These are phyloP conservation scores for Colletotrichum sp. DNA, from an alignment of 2,329 filamentous ascomycete species.

Conservation along the genomic window DNA sequence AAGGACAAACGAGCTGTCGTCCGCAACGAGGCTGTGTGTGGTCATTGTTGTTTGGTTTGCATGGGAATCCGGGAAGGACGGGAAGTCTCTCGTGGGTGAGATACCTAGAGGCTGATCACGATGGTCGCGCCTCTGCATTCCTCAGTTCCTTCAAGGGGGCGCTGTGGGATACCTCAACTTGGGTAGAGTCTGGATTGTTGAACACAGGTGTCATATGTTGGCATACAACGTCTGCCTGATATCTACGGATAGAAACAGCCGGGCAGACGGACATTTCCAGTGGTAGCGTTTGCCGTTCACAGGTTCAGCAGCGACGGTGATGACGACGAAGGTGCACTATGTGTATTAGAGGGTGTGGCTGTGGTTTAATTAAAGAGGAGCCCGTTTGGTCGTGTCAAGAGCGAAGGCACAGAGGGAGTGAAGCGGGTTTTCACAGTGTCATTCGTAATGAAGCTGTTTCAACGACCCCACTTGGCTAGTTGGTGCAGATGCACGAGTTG, in stretches of 20 bases:
- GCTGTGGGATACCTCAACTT: not conserved
- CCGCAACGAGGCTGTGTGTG: not conserved
- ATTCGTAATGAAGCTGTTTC: constrained; percentile 22
- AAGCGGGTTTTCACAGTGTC: not conserved
- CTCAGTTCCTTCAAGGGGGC: not conserved
- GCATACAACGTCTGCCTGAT: not conserved
- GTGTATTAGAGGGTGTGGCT: constrained; percentile 7
- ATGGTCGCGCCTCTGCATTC: not conserved
- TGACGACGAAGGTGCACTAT: not conserved
- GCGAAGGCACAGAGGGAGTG: not conserved
- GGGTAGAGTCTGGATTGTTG: not conserved
- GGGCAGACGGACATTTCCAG: not conserved
- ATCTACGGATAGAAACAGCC: not conserved
- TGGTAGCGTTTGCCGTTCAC: not conserved
- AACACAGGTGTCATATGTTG: not conserved
- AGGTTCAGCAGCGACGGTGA: not conserved
- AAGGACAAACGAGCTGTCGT: not conserved
- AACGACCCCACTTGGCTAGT: constrained; percentile 15
- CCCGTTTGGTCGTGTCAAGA: constrained; percentile 1
- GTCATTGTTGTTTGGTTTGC: not conserved
- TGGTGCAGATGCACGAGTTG: not conserved
- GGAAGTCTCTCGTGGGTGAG: not conserved
- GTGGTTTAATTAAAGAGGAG: constrained; percentile 13
- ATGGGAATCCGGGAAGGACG: not conserved
- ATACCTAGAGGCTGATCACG: not conserved